A percentile compares a stretch with the other conserved stretches of the same genome.
Evolutionary conservation across 179 eudicot genomes (phyloP).

Genomic region (Monotropa hypopitys): DNA sequence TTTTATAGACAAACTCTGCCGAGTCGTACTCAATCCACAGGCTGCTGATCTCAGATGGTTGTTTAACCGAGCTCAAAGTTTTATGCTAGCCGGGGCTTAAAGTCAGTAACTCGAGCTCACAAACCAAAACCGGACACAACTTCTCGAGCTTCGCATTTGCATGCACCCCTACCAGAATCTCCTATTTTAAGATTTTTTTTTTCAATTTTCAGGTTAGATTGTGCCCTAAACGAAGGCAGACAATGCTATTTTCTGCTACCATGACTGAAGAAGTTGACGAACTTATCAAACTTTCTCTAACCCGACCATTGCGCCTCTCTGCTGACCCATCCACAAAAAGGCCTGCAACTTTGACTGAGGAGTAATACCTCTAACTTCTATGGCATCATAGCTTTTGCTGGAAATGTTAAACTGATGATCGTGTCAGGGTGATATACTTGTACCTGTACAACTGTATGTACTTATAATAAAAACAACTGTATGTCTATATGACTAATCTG

Average conservation of each 20-base stretch:
- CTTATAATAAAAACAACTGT: neutral
- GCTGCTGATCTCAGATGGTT: neutral
- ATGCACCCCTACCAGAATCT: neutral
- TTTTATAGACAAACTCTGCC: neutral
- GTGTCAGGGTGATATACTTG: neutral
- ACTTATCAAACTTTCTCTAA: constrained; percentile 64
- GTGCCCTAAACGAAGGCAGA: constrained; percentile 89
- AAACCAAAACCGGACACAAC: neutral
- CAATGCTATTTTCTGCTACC: constrained; percentile 92
- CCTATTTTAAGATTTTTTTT: neutral
- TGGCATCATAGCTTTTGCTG: neutral
- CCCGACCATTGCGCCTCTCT: constrained; percentile 63
- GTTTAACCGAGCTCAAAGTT: neutral
- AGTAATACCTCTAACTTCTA: constrained; percentile 23
- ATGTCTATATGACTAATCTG: neutral
- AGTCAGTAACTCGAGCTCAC: neutral
- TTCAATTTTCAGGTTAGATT: constrained; percentile 38
- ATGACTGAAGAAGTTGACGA: constrained; percentile 82
- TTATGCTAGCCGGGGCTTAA: neutral
- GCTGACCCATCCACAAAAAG: constrained; percentile 86
- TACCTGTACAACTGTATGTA: neutral
- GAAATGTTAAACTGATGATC: neutral
- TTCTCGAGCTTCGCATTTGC: neutral
- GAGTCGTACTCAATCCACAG: neutral
- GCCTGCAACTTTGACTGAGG: constrained; percentile 71